phyloP scores from a whole-genome alignment of 2,329 filamentous ascomycete genomes.

The Calonectria hawksworthii region DNA sequence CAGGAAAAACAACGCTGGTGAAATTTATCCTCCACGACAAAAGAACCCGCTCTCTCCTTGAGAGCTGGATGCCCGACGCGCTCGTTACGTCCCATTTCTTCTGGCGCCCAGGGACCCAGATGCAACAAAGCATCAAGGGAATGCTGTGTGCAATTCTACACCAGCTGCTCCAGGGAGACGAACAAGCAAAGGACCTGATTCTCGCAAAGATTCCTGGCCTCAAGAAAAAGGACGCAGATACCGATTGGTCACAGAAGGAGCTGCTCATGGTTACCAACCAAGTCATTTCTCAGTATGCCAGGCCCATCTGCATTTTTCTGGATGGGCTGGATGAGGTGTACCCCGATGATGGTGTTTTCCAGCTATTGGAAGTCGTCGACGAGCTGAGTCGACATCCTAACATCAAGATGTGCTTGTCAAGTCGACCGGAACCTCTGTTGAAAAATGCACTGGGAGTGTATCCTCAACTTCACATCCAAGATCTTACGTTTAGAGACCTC shows the following conservation, averaged over 20 bases:
- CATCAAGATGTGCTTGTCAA: conserved; percentile 25
- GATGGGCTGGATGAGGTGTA: conserved; percentile 36
- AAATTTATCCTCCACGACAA: conserved; percentile 44
- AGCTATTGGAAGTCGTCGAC: not conserved
- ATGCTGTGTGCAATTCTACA: not conserved
- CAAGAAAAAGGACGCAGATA: not conserved
- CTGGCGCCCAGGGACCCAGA: conserved; percentile 45
- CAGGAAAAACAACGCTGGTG: conserved; percentile 51
- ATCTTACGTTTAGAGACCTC: conserved; percentile 4
- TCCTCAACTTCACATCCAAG: conserved; percentile 8
- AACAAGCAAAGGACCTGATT: not conserved
- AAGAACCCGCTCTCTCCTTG: conserved; percentile 30
- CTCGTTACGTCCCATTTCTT: conserved; percentile 46
- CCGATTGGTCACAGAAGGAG: conserved; percentile 32
- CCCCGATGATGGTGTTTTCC: not conserved
- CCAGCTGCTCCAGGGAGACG: not conserved
- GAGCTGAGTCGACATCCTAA: not conserved
- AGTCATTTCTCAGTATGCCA: not conserved
- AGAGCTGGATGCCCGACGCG: conserved; percentile 33
- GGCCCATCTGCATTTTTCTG: conserved; percentile 33
- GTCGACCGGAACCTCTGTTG: conserved; percentile 3
- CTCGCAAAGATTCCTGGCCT: not conserved
- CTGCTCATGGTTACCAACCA: not conserved
- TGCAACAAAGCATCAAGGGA: conserved; percentile 46
- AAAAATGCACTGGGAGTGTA: not conserved